These are phyloP conservation scores for Pseudogymnoascus sp. DNA, from an alignment of 2,329 filamentous ascomycete genomes.

Conservation along the genomic window DNA sequence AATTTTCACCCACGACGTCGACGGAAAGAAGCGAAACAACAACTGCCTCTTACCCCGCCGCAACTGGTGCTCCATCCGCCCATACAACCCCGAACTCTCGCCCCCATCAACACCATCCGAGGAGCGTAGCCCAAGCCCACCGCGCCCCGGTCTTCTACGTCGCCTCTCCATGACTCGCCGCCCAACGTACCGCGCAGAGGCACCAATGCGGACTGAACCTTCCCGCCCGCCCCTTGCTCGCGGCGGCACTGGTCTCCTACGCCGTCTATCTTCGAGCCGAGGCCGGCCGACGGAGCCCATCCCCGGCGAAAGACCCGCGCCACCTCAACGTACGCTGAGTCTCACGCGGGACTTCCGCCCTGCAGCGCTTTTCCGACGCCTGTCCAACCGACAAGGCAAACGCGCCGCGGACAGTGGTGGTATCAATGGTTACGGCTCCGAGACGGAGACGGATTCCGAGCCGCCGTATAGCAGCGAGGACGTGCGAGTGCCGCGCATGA, in stretches of 20 bases:
- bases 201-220: not conserved
- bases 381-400: slow-evolving; percentile 31
- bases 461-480: slow-evolving; percentile 15
- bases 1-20: slow-evolving; percentile 81
- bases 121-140: slow-evolving; percentile 33
- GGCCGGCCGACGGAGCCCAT: slow-evolving; percentile 23
- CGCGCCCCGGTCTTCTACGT: slow-evolving; percentile 23
- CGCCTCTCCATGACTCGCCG: slow-evolving; percentile 26
- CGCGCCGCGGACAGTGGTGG: slow-evolving; percentile 40
- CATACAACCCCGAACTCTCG: slow-evolving; percentile 71
- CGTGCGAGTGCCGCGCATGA: slow-evolving; percentile 26
- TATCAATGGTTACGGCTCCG: slow-evolving; percentile 47
- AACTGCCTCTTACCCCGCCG: slow-evolving; percentile 78
- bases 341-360: slow-evolving; percentile 44
- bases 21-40: slow-evolving; percentile 85
- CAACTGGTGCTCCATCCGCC: slow-evolving; percentile 90
- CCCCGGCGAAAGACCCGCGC: slow-evolving; percentile 31
- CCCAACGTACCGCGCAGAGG: slow-evolving; percentile 24
- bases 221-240: not conserved
- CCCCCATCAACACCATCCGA: slow-evolving; percentile 60
- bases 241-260: slow-evolving; percentile 7
- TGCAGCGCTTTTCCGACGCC: slow-evolving; percentile 38
- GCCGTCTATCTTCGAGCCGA: slow-evolving; percentile 10
- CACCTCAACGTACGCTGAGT: slow-evolving; percentile 51
- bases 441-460: slow-evolving; percentile 32